Conservation (phyloP, 108 stramenopile species). For the Nitzschia palea region DNA sequence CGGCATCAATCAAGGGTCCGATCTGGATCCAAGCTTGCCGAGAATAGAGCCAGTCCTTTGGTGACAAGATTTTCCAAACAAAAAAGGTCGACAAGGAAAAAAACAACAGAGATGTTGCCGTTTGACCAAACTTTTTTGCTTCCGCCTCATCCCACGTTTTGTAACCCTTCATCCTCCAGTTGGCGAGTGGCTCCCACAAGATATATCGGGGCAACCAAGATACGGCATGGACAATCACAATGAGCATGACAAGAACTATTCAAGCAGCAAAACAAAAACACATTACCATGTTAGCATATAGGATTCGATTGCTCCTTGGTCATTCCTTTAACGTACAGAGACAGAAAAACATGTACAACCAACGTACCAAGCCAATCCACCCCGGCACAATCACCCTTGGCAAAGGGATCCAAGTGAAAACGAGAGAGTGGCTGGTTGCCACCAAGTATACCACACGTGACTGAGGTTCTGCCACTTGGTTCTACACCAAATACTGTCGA, state of each 20-base stretch:
- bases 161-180: conserved; percentile 15
- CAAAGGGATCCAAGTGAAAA: conserved; percentile 23
- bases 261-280: not conserved
- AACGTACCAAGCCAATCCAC: conserved; percentile 21
- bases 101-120: conserved; percentile 8
- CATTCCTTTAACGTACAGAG: not conserved
- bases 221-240: conserved; percentile 2
- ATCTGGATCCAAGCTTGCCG: conserved; percentile 8
- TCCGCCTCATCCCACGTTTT: conserved; percentile 11
- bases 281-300: not conserved
- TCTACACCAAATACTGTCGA: conserved; percentile 1
- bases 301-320: not conserved
- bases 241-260: not conserved
- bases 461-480: not conserved
- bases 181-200: conserved; percentile 25
- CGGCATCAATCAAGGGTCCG: conserved; percentile 14
- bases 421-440: not conserved
- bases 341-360: not conserved
- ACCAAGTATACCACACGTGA: conserved; percentile 3
- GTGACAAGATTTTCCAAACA: conserved; percentile 1
- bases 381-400: conserved; percentile 17
- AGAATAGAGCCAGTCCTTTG: conserved; percentile 20
- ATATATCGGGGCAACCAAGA: conserved; percentile 26
- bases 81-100: conserved; percentile 3
- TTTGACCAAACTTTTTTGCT: conserved; percentile 8